A percentile compares a stretch with the other conserved stretches of the same genome.
Evolutionary conservation across 257 asterid species (phyloP).

Genomic region (Jacaranda copaia): DNA sequence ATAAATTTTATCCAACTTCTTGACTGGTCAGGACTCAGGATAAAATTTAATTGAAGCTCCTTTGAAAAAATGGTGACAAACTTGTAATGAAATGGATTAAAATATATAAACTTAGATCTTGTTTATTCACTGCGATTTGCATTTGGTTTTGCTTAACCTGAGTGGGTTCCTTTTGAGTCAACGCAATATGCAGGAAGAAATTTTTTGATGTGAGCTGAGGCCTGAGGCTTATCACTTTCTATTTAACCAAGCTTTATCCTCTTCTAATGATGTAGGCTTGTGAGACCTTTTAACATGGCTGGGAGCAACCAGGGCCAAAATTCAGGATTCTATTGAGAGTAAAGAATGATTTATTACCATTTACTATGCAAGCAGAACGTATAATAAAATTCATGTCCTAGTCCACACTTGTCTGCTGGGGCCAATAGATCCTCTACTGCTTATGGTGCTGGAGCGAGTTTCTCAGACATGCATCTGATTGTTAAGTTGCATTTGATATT

Average conservation of each 20-base stretch:
- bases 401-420: not conserved
- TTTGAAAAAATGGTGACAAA: not conserved
- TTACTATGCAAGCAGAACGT: not conserved
- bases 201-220: not conserved
- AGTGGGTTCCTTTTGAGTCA: not conserved
- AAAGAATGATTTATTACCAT: conserved; percentile 2
- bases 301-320: not conserved
- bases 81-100: not conserved
- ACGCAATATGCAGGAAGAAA: not conserved
- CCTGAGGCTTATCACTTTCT: not conserved
- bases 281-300: not conserved
- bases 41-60: not conserved
- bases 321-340: not conserved
- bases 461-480: too few species aligned
- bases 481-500: not conserved
- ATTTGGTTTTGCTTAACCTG: not conserved
- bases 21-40: not conserved
- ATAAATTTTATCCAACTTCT: not conserved
- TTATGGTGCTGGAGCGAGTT: too few species aligned
- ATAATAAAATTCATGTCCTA: not conserved
- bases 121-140: not conserved
- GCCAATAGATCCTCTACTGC: not conserved
- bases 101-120: not conserved
- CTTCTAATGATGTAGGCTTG: not conserved
- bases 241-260: not conserved